Evolutionary conservation across 148 eudicot species (phyloP).

Genomic region (Vaccinium darrowii): DNA sequence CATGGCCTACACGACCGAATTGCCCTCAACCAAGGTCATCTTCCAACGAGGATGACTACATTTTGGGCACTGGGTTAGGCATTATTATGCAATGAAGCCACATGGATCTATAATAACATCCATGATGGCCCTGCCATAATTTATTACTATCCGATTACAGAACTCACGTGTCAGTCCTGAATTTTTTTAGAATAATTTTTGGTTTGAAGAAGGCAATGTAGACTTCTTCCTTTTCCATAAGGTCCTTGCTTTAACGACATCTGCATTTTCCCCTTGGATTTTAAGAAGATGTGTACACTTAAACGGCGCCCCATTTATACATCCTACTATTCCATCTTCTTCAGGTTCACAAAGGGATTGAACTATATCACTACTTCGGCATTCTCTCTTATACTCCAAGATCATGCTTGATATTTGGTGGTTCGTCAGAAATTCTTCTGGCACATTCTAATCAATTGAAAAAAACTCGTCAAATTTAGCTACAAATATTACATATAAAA

Average conservation of each 20-base stretch:
- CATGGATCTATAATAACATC: neutral
- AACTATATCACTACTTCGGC: conserved; percentile 58
- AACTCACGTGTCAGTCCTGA: neutral
- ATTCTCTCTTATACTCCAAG: conserved; percentile 73
- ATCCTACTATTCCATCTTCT: conserved; percentile 20
- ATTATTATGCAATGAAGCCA: no score
- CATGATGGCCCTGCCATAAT: no score
- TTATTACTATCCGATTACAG: no score
- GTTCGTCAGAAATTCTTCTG: conserved; percentile 46
- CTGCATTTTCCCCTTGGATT: conserved; percentile 41
- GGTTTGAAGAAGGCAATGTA: conserved; percentile 11
- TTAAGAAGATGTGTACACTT: conserved; percentile 46
- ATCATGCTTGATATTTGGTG: conserved; percentile 49
- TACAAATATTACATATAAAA: neutral
- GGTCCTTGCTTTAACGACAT: conserved; percentile 70
- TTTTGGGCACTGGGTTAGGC: neutral
- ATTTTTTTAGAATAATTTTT: neutral
- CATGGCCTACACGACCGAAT: neutral
- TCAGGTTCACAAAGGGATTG: conserved; percentile 61
- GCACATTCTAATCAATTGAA: conserved; percentile 28
- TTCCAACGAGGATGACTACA: neutral
- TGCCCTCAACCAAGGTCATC: neutral
- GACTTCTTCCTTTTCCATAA: conserved; percentile 48
- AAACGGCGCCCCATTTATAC: conserved; percentile 17
- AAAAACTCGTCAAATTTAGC: neutral